These are phyloP conservation scores for Poa pratensis DNA, from an alignment of 176 grass and related monocot genomes.

Conservation along the genomic window DNA sequence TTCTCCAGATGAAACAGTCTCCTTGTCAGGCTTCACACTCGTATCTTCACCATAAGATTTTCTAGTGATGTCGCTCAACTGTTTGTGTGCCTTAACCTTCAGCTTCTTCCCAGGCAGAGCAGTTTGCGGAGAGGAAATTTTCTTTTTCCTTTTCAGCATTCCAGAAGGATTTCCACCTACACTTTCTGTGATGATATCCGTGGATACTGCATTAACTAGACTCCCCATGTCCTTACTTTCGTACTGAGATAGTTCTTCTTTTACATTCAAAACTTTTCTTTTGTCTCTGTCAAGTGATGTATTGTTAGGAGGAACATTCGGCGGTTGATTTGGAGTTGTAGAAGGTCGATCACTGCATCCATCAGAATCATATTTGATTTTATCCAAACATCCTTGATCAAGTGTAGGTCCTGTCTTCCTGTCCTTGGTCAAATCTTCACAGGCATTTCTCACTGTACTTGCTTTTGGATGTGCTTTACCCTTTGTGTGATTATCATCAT, in stretches of 20 bases:
- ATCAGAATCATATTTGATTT: conserved; percentile 38
- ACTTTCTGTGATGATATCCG: conserved; percentile 36
- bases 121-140: conserved; percentile 43
- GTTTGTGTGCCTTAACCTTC: conserved; percentile 57
- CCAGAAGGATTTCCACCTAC: conserved; percentile 40
- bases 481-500: conserved; percentile 23
- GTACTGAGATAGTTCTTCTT: conserved; percentile 42
- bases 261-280: conserved; percentile 36
- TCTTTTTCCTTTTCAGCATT: conserved; percentile 48
- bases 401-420: conserved; percentile 36
- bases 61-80: conserved; percentile 28
- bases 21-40: conserved; percentile 46
- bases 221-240: conserved; percentile 43
- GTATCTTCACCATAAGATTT: conserved; percentile 51
- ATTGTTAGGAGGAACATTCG: conserved; percentile 39
- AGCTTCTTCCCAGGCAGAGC: conserved; percentile 51
- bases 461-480: conserved; percentile 42
- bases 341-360: conserved; percentile 34
- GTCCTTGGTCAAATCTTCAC: conserved; percentile 31
- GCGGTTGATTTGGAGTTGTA: conserved; percentile 38
- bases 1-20: conserved; percentile 39
- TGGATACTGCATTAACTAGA: conserved; percentile 39
- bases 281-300: conserved; percentile 38
- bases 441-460: conserved; percentile 29
- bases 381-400: conserved; percentile 42